phyloP scores from a whole-genome alignment of 108 stramenopile species.

The Cyclotella atomus region DNA sequence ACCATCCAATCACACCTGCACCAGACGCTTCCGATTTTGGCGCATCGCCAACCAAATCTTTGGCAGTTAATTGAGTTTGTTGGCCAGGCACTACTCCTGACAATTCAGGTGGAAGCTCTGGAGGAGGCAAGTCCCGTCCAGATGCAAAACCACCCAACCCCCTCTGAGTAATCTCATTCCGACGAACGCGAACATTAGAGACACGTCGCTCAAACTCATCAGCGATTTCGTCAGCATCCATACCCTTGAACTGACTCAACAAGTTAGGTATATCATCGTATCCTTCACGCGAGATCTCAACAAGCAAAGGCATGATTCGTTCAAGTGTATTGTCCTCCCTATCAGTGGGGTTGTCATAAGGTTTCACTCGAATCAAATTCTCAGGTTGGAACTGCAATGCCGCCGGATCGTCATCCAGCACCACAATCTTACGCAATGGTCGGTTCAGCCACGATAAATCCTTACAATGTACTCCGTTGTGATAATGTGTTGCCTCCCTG shows the following conservation, averaged over 20 bases:
- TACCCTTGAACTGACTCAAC: slow-evolving; percentile 75
- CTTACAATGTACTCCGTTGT: slow-evolving; percentile 93
- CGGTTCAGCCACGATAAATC: slow-evolving; percentile 93
- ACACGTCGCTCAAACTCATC: slow-evolving; percentile 84
- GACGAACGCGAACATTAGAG: slow-evolving; percentile 50
- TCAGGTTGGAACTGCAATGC: slow-evolving; percentile 89
- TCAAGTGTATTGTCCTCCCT: slow-evolving; percentile 76
- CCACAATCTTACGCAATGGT: slow-evolving; percentile 83
- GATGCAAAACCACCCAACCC: slow-evolving; percentile 78
- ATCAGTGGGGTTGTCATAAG: slow-evolving; percentile 87
- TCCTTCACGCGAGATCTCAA: slow-evolving; percentile 85
- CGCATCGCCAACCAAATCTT: slow-evolving; percentile 85
- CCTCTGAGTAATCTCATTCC: slow-evolving; percentile 50
- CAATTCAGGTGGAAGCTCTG: slow-evolving; percentile 63
- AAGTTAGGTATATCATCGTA: slow-evolving; percentile 77
- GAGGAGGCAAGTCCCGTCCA: slow-evolving; percentile 56
- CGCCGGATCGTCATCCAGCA: slow-evolving; percentile 93
- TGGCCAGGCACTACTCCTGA: slow-evolving; percentile 23
- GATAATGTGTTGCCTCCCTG: slow-evolving; percentile 90
- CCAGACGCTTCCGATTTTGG: slow-evolving; percentile 44
- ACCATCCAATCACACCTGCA: slow-evolving; percentile 72
- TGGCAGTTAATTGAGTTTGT: slow-evolving; percentile 69
- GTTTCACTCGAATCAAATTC: slow-evolving; percentile 93
- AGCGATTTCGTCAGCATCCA: slow-evolving; percentile 90
- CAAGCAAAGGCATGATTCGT: slow-evolving; percentile 84